Conservation (phyloP, 306 rosid species). For the Urtica urens region DNA sequence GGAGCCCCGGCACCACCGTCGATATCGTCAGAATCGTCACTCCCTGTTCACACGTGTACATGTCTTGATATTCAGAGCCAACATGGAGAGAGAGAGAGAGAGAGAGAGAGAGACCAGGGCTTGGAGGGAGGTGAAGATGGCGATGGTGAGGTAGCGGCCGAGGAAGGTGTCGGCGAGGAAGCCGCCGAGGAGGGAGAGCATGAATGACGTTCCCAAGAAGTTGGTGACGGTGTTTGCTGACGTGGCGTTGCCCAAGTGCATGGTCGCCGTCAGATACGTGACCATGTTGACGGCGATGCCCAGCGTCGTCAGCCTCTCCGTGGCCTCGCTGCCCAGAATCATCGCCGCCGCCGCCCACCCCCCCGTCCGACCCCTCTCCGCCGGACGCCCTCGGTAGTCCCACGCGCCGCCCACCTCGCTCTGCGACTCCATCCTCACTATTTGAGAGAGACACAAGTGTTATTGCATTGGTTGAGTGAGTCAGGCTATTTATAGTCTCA, state of each 20-base stretch:
- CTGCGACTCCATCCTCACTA: no score
- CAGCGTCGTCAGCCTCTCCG: conserved; percentile 73
- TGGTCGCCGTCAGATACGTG: conserved; percentile 61
- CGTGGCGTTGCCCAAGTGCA: conserved; percentile 87
- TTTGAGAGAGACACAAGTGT: no score
- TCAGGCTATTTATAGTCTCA: no score
- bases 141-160: conserved; percentile 88
- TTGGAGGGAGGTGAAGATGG: conserved; percentile 74
- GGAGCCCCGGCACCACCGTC: conserved; percentile 66
- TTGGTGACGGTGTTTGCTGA: conserved; percentile 85
- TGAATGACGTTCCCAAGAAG: conserved; percentile 79
- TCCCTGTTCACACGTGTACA: conserved; percentile 51
- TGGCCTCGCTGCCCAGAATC: conserved; percentile 82
- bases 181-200: conserved; percentile 88
- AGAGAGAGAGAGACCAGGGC: conserved; percentile 46
- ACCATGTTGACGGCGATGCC: conserved; percentile 87
- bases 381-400: conserved; percentile 62
- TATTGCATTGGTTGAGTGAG: no score
- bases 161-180: conserved; percentile 81
- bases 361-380: conserved; percentile 53
- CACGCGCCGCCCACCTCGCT: no score
- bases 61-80: no score
- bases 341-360: conserved; percentile 75
- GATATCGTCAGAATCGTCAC: conserved; percentile 72
- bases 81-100: no score